Evolutionary conservation across 1,284 basidiomycete species (phyloP).

Genomic region (Marasmius sp.): DNA sequence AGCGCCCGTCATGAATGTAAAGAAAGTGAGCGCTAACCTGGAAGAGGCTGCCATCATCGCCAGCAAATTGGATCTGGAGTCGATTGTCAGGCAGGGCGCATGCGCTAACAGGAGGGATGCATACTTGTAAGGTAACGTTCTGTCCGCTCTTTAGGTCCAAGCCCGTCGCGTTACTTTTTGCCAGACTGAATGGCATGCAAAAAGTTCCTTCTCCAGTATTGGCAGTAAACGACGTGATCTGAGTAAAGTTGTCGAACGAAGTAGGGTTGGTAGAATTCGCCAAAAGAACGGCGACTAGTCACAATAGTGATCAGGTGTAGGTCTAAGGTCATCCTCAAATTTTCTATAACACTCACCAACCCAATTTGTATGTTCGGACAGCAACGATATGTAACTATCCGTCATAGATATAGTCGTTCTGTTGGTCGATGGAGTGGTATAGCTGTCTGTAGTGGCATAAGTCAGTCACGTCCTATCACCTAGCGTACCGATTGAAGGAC

Average conservation of each 20-base stretch:
- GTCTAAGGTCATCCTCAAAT: not conserved
- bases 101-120: not conserved
- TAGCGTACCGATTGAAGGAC: conserved; percentile 15
- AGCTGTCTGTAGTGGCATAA: conserved; percentile 45
- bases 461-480: not conserved
- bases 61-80: conserved; percentile 51
- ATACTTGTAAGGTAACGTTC: conserved; percentile 60
- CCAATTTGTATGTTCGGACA: conserved; percentile 60
- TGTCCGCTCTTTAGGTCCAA: conserved; percentile 48
- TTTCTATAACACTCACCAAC: conserved; percentile 38
- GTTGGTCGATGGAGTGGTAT: conserved; percentile 38
- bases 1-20: not conserved
- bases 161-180: conserved; percentile 41
- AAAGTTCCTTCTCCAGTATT: conserved; percentile 51
- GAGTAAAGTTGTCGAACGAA: conserved; percentile 59
- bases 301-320: not conserved
- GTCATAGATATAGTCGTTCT: conserved; percentile 66
- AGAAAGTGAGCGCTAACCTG: conserved; percentile 45
- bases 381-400: conserved; percentile 52
- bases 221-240: conserved; percentile 52
- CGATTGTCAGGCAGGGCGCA: not conserved
- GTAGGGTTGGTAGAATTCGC: conserved; percentile 58
- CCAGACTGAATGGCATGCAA: conserved; percentile 64
- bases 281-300: conserved; percentile 52
- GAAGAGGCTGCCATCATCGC: conserved; percentile 67